Conservation (phyloP, 2,329 filamentous ascomycete genomes). For the Cytospora piceae region DNA sequence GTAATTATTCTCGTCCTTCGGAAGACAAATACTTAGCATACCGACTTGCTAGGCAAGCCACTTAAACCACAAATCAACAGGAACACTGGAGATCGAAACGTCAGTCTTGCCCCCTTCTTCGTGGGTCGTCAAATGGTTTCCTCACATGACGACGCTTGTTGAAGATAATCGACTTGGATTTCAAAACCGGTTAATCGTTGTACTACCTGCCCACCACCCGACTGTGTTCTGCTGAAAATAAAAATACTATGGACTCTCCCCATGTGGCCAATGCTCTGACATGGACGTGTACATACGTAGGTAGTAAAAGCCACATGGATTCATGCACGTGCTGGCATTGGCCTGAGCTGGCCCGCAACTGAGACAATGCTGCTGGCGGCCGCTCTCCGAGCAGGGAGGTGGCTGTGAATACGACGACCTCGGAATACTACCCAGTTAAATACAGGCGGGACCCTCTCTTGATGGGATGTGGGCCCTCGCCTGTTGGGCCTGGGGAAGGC, state of each 20-base stretch:
- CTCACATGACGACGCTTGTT: neutral
- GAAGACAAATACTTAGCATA: neutral
- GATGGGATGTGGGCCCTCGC: neutral
- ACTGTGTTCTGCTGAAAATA: no score
- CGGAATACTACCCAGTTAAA: neutral
- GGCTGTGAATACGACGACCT: neutral
- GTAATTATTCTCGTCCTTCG: no score
- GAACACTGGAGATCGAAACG: neutral
- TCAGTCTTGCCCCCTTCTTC: neutral
- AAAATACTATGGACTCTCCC: no score
- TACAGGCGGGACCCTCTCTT: neutral
- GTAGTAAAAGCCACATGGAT: neutral
- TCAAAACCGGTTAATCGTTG: no score
- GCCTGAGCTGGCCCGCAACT: no score
- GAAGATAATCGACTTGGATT: no score
- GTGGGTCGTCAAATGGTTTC: neutral
- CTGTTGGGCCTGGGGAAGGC: neutral
- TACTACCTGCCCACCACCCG: no score
- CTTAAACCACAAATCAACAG: neutral
- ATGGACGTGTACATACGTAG: neutral
- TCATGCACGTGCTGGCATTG: neutral
- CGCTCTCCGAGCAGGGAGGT: neutral
- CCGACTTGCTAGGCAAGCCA: neutral
- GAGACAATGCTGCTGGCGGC: neutral
- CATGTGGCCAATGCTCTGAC: neutral